A percentile compares a stretch with the other conserved stretches of the same genome.
phyloP scores from a whole-genome alignment of 2,329 filamentous ascomycete species.

The Aureobasidium sp. region DNA sequence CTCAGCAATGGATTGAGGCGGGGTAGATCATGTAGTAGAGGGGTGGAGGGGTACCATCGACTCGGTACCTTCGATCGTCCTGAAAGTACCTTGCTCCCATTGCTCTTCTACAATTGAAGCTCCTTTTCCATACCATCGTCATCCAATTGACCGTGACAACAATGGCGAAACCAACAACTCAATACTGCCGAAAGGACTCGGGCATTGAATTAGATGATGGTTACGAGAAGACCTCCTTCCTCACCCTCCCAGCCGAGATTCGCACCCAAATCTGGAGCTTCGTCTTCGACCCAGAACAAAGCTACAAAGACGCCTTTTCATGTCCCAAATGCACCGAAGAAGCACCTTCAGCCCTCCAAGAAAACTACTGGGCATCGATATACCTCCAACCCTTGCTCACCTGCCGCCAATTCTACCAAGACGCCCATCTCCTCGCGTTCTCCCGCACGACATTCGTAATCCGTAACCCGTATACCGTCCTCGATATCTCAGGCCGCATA shows the following conservation, averaged over 20 bases:
- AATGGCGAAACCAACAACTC: not conserved
- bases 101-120: not conserved
- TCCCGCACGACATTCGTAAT: constrained; percentile 30
- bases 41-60: not conserved
- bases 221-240: constrained; percentile 12
- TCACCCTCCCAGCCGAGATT: constrained; percentile 13
- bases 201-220: constrained; percentile 10
- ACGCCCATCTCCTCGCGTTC: constrained; percentile 30
- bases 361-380: constrained; percentile 23
- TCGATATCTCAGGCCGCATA: constrained; percentile 23
- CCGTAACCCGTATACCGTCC: constrained; percentile 25
- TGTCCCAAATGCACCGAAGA: not conserved
- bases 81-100: not conserved
- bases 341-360: constrained; percentile 17
- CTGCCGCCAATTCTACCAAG: constrained; percentile 31
- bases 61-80: not conserved
- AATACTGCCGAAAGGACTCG: not conserved
- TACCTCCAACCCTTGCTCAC: constrained; percentile 29
- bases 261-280: constrained; percentile 12
- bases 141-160: not conserved
- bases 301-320: not conserved
- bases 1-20: not conserved
- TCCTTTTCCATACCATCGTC: not conserved
- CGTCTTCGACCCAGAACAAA: constrained; percentile 8
- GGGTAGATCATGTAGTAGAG: constrained; percentile 3